Evolutionary conservation across 2,329 filamentous ascomycete genomes (phyloP), one percentile per base, ranked within the genome.

Genomic region (Bipolaris oryzae): DNA sequence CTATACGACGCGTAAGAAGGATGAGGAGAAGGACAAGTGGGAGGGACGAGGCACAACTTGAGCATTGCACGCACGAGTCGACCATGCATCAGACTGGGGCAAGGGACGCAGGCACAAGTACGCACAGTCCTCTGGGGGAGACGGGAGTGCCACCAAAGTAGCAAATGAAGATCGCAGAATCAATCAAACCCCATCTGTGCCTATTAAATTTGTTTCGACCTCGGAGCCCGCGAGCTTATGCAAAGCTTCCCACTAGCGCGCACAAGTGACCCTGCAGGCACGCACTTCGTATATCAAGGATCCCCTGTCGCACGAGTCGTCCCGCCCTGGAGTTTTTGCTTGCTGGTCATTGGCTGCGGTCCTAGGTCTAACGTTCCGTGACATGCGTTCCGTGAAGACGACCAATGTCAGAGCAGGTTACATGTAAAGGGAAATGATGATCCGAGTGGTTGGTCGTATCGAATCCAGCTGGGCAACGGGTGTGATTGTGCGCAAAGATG

Each of bases 61-160:
- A 66, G 63, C 68, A 72, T 71, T 38, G 68, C 66, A 68, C 60
- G 68, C 35, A 66, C 62, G 66, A 71, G 72, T 72, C 70, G 67
- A 61, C 67, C 63, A 66, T 70, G 70, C 68, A 71, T 50, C 64
- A 65, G 57, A 61, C 62, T 60, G 46, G 62, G 52, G 49, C 52
- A 58, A 55, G 63, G 64, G 58, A 64, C 60, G 60, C 62, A 63
- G 57, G 66, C 66, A 73, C 57, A 70, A 68, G 50, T 60, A 61
- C 57, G 69, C 65, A 70, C 61, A 63, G 71, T 60, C 65, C 64
- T 67, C 58, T 69, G 66, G 64, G 39, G 66, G 66, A 69, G 61
- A 60, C 68, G 68, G 68, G 52, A 68, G 61, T 38, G 57, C 53
- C 47, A 16, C n/a, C 56, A 48, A 47, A 52, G 52, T 59, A 61